Conservation (phyloP, 2,329 filamentous ascomycete species). For the Rhinocladiella mackenziei region DNA sequence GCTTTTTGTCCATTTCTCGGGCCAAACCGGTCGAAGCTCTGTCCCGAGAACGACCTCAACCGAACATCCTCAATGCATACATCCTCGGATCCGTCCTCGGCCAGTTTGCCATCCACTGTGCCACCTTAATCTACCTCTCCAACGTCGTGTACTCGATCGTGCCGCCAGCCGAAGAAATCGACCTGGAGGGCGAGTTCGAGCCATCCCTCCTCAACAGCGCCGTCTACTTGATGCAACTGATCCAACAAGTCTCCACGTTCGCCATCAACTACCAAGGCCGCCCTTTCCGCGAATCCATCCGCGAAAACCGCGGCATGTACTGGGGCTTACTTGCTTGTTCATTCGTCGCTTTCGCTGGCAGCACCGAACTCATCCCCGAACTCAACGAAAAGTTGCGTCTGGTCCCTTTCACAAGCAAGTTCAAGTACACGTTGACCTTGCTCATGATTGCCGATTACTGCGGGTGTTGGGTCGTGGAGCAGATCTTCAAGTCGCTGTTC, state of each 20-base stretch:
- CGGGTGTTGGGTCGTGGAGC: constrained; percentile 83
- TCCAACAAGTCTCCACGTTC: constrained; percentile 98
- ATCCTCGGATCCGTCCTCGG: constrained; percentile 97
- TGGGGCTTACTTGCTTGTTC: constrained; percentile 90
- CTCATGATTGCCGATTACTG: constrained; percentile 86
- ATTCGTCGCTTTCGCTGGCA: constrained; percentile 86
- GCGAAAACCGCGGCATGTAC: constrained; percentile 97
- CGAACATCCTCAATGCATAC: constrained; percentile 98
- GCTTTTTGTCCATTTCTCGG: constrained; percentile 97
- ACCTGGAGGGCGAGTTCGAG: constrained; percentile 90
- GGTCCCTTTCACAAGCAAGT: constrained; percentile 82
- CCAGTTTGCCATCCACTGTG: constrained; percentile 94
- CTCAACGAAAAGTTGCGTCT: constrained; percentile 90
- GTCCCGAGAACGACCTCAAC: constrained; percentile 94
- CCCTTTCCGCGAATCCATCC: constrained; percentile 92
- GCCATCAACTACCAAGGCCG: constrained; percentile 99
- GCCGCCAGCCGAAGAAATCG: constrained; percentile 64
- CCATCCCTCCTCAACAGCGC: constrained; percentile 94
- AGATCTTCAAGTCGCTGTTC: constrained; percentile 77
- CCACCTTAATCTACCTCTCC: constrained; percentile 89
- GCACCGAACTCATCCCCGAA: constrained; percentile 91
- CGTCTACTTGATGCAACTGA: constrained; percentile 93
- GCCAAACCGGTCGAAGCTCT: constrained; percentile 92
- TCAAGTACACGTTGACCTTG: constrained; percentile 78
- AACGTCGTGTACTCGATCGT: constrained; percentile 80